Percentiles rank a stretch among this genome's conserved stretches.
Conservation (phyloP, 169 alveolate species). For the Prorocentrum cordatum region DNA sequence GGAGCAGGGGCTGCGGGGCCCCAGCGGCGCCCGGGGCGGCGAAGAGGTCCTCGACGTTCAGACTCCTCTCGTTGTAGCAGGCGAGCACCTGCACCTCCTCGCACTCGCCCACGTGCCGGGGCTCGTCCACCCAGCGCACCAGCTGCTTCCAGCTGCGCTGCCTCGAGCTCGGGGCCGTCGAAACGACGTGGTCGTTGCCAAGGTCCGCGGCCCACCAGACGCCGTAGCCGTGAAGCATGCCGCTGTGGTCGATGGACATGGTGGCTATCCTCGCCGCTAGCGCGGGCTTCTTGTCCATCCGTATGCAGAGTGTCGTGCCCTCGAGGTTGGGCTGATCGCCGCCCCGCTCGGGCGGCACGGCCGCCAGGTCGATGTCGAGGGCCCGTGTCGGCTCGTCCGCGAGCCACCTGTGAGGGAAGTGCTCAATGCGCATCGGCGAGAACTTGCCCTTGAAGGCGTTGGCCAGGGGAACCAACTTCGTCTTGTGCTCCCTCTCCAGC, state of each 20-base stretch:
- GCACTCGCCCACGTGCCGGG: background rate
- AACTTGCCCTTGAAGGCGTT: background rate
- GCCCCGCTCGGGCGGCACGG: too few species aligned
- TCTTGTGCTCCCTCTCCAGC: background rate
- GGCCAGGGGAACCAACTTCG: background rate
- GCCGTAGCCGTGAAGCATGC: slow-evolving; percentile 44
- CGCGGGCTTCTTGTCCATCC: too few species aligned
- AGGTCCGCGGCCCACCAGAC: slow-evolving; percentile 50
- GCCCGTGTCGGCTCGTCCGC: too few species aligned
- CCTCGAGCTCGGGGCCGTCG: background rate
- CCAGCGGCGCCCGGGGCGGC: too few species aligned
- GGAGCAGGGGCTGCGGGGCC: too few species aligned
- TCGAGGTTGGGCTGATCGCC: too few species aligned
- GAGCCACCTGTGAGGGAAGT: too few species aligned
- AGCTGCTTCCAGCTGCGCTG: slow-evolving; percentile 48
- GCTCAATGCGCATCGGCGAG: slow-evolving; percentile 47
- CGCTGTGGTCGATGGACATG: slow-evolving; percentile 32
- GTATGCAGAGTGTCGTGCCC: too few species aligned
- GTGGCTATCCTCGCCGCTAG: too few species aligned
- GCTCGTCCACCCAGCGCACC: slow-evolving; percentile 34
- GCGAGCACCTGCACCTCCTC: slow-evolving; percentile 65
- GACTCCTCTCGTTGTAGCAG: too few species aligned
- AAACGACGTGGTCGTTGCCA: background rate
- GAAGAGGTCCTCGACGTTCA: too few species aligned
- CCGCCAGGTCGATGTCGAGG: too few species aligned